Evolutionary conservation across 306 rosid genomes (phyloP).

Genomic region (Malus orientalis): DNA sequence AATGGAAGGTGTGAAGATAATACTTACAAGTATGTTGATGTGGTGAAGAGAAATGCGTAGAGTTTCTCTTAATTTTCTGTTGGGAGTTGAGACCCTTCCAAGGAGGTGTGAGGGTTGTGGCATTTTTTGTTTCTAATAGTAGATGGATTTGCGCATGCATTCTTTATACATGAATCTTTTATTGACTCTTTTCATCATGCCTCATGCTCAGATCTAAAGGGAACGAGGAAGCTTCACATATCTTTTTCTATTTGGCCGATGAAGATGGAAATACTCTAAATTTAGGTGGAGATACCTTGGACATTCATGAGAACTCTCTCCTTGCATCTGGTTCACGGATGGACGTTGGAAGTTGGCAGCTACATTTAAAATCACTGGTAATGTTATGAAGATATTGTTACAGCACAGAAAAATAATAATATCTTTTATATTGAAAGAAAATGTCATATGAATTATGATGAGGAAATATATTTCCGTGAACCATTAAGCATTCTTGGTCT

Average conservation of each 20-base stretch:
- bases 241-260: conserved; percentile 92
- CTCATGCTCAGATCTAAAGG: conserved; percentile 46
- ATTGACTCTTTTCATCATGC: conserved; percentile 18
- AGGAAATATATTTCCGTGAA: not conserved
- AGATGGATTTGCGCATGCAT: not conserved
- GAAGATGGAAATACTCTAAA: conserved; percentile 62
- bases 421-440: not conserved
- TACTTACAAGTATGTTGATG: not conserved
- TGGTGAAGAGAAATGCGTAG: not conserved
- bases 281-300: conserved; percentile 42
- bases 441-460: not conserved
- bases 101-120: not conserved
- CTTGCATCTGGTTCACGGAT: conserved; percentile 70
- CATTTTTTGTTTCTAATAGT: not conserved
- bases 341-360: conserved; percentile 91
- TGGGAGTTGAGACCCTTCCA: not conserved
- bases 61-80: not conserved
- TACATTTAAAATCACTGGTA: conserved; percentile 87
- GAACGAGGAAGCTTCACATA: conserved; percentile 48
- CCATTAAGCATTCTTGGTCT: conserved; percentile 5
- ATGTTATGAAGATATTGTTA: conserved; percentile 11
- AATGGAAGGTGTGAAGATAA: not conserved
- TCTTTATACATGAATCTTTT: not conserved
- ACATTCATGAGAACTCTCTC: conserved; percentile 41
- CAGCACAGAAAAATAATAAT: not conserved